Conservation (phyloP, 2,329 filamentous ascomycete genomes). For the Colletotrichum sublineola region DNA sequence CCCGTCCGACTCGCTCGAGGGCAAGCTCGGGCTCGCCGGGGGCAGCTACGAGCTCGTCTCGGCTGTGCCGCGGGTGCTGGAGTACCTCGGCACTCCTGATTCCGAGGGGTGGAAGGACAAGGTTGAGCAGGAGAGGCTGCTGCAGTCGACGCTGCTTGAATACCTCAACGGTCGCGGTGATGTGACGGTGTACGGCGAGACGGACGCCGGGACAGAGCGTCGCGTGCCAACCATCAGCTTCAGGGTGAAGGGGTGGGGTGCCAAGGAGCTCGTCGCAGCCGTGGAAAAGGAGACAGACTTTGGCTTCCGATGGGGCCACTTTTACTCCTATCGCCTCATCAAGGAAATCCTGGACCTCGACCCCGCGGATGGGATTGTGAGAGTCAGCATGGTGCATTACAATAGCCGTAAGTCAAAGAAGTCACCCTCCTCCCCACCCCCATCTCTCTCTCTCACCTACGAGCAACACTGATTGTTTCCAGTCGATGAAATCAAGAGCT, state of each 20-base stretch:
- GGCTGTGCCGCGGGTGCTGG: constrained; percentile 70
- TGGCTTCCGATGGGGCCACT: constrained; percentile 76
- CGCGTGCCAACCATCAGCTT: constrained; percentile 79
- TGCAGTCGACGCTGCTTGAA: constrained; percentile 70
- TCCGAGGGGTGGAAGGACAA: constrained; percentile 64
- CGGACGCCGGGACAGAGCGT: constrained; percentile 58
- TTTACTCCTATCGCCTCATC: constrained; percentile 75
- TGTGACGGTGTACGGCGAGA: constrained; percentile 71
- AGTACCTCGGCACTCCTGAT: constrained; percentile 67
- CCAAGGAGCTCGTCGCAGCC: constrained; percentile 70
- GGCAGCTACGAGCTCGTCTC: constrained; percentile 79
- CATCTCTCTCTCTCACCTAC: neutral
- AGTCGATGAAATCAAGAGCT: constrained; percentile 69
- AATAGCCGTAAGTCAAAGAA: constrained; percentile 71
- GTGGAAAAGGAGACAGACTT: constrained; percentile 71
- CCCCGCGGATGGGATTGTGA: constrained; percentile 70
- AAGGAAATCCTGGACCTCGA: constrained; percentile 70
- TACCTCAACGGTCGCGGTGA: constrained; percentile 68
- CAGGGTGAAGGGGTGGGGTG: constrained; percentile 67
- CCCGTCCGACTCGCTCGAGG: constrained; percentile 66
- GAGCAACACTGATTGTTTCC: neutral
- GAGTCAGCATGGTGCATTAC: constrained; percentile 81
- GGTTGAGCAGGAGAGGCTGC: constrained; percentile 68
- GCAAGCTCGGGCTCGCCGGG: constrained; percentile 77
- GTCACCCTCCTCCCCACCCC: neutral